Percentiles rank a stretch among this genome's conserved stretches.
These are phyloP conservation scores for Mycena haematopus DNA, from an alignment of 768 basidiomycete genomes.

Conservation along the genomic window DNA sequence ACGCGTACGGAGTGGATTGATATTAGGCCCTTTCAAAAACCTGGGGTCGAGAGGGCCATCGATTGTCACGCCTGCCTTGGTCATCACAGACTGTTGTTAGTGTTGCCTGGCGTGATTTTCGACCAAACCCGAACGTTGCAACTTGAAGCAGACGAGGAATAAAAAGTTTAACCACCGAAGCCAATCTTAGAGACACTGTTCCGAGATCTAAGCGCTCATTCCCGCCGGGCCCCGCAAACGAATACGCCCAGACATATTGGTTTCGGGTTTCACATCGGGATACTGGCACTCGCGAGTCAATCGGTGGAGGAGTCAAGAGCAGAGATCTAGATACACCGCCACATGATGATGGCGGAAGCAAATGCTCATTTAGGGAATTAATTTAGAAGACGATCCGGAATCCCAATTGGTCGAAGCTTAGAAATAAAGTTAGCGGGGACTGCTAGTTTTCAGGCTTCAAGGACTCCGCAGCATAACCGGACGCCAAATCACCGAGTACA, in stretches of 20 bases:
- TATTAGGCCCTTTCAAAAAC: neutral
- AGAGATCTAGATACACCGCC: constrained; percentile 1
- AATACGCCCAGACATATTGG: constrained; percentile 7
- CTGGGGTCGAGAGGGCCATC: neutral
- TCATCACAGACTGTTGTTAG: constrained; percentile 2
- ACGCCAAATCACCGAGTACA: neutral
- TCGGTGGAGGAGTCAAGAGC: neutral
- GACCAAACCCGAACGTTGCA: neutral
- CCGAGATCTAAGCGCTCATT: constrained; percentile 4
- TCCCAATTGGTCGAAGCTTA: neutral
- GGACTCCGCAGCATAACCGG: too few species aligned
- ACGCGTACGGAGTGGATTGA: constrained; percentile 27
- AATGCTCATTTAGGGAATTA: neutral
- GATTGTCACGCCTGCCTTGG: neutral
- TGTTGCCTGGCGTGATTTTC: constrained; percentile 2
- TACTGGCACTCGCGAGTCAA: neutral
- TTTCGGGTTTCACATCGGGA: neutral
- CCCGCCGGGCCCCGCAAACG: constrained; percentile 8
- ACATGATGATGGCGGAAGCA: neutral
- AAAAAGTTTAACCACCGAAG: constrained; percentile 1
- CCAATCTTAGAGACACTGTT: constrained; percentile 3
- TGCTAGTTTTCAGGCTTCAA: neutral
- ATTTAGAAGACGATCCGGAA: neutral
- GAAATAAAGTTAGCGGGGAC: too few species aligned
- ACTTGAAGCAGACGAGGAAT: neutral